Evolutionary conservation across 768 basidiomycete species (phyloP), one percentile per base, ranked within the genome.

Genomic region (Auricularia auricula-judae): DNA sequence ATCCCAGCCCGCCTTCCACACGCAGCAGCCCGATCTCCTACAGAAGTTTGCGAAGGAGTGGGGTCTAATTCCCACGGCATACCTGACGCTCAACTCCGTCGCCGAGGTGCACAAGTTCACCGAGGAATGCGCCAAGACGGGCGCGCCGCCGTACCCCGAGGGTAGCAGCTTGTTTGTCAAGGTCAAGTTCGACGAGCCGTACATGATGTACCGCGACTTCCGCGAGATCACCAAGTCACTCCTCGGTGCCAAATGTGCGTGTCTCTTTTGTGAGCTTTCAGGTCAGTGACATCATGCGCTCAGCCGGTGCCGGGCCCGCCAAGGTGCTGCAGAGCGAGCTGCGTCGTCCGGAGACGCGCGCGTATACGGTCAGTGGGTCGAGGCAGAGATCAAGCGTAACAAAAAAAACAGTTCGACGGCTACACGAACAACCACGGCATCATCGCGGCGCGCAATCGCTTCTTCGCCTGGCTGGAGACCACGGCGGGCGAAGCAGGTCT

Each of bases 181-280:
- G 73, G 82, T 98, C 77, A 99, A 99, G 73, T 98, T 98, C 74
- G 94, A 98, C 74, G 93, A 98, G 71, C 96, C 96, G 2, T 99
- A 99, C 73, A 86, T 98, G 82, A 95, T 96, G 86, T 98, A 97
- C 76, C 88, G 97, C 64, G 91, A 95, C 72, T 98, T 94, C 93
- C 83, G 96, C 64, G 96, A 98, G 75, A 81, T 95, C 62, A 98
- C 97, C 4, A 91, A 91, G 72, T 75, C 73, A 10, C 78, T 96
- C 18, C 78, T 94, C 14, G 71, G 23, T 23, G 23, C 23, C 23
- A 23, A 23, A 23, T 23, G 23, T 23, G 23, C 23, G 23, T 23
- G 23, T 23, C 23, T 23, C 23, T 23, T 23, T 23, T 23, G 23
- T 23, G 23, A 23, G 23, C 23, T 23, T 23, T 23, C 23, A 23